Evolutionary conservation across 768 basidiomycete species (phyloP).

Genomic region (Boletus fagicola): DNA sequence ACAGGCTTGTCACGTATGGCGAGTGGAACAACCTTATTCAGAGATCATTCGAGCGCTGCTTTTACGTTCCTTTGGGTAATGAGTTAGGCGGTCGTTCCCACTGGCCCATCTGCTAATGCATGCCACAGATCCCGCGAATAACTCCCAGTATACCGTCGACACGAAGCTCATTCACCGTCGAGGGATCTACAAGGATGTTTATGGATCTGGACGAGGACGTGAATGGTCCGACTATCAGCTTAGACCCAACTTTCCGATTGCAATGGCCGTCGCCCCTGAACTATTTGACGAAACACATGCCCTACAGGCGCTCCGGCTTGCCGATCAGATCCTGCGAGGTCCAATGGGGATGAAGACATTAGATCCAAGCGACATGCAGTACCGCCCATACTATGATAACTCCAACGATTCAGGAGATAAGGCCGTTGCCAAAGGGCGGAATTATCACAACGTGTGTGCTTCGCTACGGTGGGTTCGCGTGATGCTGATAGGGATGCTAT

Average conservation of each 20-base stretch:
- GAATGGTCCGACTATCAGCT: conserved; percentile 99
- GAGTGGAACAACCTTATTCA: conserved; percentile 89
- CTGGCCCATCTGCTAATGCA: conserved; percentile 1
- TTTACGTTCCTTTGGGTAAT: conserved; percentile 81
- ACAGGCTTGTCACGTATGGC: conserved; percentile 76
- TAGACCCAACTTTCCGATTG: conserved; percentile 89
- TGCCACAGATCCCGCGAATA: conserved; percentile 62
- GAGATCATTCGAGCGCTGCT: conserved; percentile 82
- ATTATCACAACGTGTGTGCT: conserved; percentile 79
- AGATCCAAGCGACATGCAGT: conserved; percentile 84
- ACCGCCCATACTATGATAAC: conserved; percentile 91
- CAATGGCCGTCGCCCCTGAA: conserved; percentile 97
- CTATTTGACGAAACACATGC: conserved; percentile 83
- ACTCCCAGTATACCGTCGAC: conserved; percentile 68
- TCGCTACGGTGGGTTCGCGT: neutral
- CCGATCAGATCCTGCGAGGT: conserved; percentile 75
- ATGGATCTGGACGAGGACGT: conserved; percentile 79
- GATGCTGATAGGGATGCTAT: conserved; percentile 15
- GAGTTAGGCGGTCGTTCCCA: neutral
- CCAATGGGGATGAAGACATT: conserved; percentile 97
- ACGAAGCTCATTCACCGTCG: conserved; percentile 75
- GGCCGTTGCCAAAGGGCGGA: conserved; percentile 86
- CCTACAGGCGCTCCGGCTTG: conserved; percentile 73
- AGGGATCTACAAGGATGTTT: conserved; percentile 98
- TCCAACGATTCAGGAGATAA: conserved; percentile 86